Conservation (phyloP, 768 basidiomycete species). For the Boletus bicolor region DNA sequence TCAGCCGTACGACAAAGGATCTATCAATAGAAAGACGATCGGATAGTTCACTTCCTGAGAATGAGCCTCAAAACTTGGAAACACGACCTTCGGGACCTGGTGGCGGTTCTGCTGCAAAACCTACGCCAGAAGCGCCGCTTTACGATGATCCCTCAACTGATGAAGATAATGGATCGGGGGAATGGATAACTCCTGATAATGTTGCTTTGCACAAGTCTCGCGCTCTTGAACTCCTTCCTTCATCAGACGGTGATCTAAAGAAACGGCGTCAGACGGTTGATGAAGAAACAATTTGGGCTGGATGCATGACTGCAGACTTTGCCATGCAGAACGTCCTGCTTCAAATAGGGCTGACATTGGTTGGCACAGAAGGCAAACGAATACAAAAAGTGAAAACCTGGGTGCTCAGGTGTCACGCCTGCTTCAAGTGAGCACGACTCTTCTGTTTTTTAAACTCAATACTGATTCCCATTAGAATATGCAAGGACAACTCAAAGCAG, state of each 20-base stretch:
- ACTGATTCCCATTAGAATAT: slow-evolving; percentile 57
- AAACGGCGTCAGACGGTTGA: slow-evolving; percentile 37
- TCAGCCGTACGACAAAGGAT: slow-evolving; percentile 7
- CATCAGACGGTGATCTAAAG: slow-evolving; percentile 31
- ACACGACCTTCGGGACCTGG: slow-evolving; percentile 22
- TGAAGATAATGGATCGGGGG: slow-evolving; percentile 81
- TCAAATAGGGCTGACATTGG: slow-evolving; percentile 89
- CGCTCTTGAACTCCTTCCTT: slow-evolving; percentile 78
- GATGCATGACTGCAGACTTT: slow-evolving; percentile 98
- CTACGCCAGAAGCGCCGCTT: slow-evolving; percentile 33
- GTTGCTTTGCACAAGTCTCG: slow-evolving; percentile 82
- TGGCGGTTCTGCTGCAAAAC: slow-evolving; percentile 2
- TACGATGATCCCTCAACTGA: slow-evolving; percentile 76
- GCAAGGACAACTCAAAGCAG: slow-evolving; percentile 90
- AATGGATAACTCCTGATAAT: slow-evolving; percentile 96
- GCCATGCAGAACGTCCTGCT: slow-evolving; percentile 98
- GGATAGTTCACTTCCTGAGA: slow-evolving; percentile 1
- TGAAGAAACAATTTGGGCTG: slow-evolving; percentile 52
- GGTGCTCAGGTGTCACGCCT: slow-evolving; percentile 96
- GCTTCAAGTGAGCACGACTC: slow-evolving; percentile 81
- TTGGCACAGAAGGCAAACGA: slow-evolving; percentile 85
- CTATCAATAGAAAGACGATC: slow-evolving; percentile 16
- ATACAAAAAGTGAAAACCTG: slow-evolving; percentile 92
- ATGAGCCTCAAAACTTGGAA: slow-evolving; percentile 35
- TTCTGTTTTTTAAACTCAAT: not conserved